Evolutionary conservation across 2,329 filamentous ascomycete genomes (phyloP), one percentile per base, ranked within the genome.

Genomic region (Penicillium hordei): DNA sequence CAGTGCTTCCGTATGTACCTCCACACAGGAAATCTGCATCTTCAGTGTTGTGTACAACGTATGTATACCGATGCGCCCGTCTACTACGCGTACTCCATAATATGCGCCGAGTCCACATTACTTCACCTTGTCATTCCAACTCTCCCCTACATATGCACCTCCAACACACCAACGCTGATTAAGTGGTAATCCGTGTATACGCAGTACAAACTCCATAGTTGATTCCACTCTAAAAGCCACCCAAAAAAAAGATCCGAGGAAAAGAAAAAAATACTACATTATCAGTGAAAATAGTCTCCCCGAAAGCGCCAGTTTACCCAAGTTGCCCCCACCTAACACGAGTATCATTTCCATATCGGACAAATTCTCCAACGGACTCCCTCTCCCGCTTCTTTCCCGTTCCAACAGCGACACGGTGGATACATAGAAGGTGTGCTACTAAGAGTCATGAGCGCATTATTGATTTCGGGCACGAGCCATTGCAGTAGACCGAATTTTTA

Each of bases 271-370:
- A 17, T 7, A 39, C 15, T 10, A 38, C 23, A 46, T 33, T 25
- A 40, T 17, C 19, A 51, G 48, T 48, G 55, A 49, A 29, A 52
- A 46, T 27, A 40, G 9, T 29, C 23, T 25, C 33, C 42, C 48
- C 49, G 17, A 46, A 40, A 40, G 39, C 31, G n/a, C 48, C 48
- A 52, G 38, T 55, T 33, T 23, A 29, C 23, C 25, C 8, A 39
- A 39, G 5, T 34, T 38, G 13, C 29, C 48, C 54, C 54, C 54
- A 56, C 54, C 25, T 31, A 17, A 21, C 19, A 15, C 31, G 40
- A 33, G 34, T 23, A 57, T 57, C 55, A 29, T 53, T 57, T 21
- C 55, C 55, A 52, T 25, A 57, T 57, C 49, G 49, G 55, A 52
- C 12, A 10, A n/a, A 31, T 44, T 5, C n/a, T 56, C 39, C 21